Evolutionary conservation across 352 stramenopile genomes (phyloP).

Genomic region (Discostella stelligera): DNA sequence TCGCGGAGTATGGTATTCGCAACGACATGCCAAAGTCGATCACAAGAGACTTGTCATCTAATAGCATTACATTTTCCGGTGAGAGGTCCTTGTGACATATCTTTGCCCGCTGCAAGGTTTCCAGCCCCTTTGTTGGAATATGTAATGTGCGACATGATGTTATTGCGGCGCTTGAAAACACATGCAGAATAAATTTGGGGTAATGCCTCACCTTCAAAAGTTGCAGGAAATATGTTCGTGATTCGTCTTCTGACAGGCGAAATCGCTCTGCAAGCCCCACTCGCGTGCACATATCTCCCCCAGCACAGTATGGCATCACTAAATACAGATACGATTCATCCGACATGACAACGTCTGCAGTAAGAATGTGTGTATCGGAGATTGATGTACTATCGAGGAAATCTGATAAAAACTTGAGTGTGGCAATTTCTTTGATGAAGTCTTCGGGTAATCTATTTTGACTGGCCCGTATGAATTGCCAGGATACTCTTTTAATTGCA

Average conservation of each 20-base stretch:
- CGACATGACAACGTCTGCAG: constrained; percentile 39
- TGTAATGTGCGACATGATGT: not conserved
- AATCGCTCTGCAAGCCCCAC: constrained; percentile 37
- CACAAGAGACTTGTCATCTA: constrained; percentile 65
- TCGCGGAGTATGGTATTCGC: constrained; percentile 64
- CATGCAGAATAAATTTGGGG: not conserved
- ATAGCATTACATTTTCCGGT: constrained; percentile 77
- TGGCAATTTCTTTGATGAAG: constrained; percentile 42
- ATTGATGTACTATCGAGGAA: constrained; percentile 11
- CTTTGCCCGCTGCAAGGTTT: constrained; percentile 53
- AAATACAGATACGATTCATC: constrained; percentile 54
- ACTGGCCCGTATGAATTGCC: constrained; percentile 10
- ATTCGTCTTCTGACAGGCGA: constrained; percentile 30
- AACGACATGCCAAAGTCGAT: constrained; percentile 87
- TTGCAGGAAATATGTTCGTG: constrained; percentile 42
- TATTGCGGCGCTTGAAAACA: not conserved
- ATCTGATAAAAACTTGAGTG: constrained; percentile 40
- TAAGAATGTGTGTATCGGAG: constrained; percentile 25
- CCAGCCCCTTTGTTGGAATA: constrained; percentile 19
- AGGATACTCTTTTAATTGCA: constrained; percentile 44
- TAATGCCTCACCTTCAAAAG: constrained; percentile 32
- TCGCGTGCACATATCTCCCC: constrained; percentile 60
- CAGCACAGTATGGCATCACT: constrained; percentile 65
- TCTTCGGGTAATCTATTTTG: constrained; percentile 33
- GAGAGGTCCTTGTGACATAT: constrained; percentile 75